phyloP scores from a whole-genome alignment of 352 stramenopile species.

The Blastocystis sp. region DNA sequence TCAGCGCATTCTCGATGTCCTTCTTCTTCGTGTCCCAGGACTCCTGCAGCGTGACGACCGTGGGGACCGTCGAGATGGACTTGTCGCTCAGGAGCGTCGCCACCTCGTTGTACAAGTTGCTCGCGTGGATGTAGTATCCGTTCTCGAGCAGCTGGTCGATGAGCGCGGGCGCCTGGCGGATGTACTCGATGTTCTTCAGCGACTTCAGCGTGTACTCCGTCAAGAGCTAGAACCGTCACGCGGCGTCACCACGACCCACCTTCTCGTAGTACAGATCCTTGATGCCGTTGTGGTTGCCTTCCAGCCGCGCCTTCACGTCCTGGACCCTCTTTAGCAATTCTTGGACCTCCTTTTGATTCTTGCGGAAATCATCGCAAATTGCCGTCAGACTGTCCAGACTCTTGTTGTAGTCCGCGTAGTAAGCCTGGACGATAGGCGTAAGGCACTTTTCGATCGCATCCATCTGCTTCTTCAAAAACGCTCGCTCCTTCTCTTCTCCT shows the following conservation, averaged over 20 bases:
- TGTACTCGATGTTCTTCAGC: conserved; percentile 72
- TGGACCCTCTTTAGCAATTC: conserved; percentile 17
- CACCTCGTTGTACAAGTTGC: conserved; percentile 67
- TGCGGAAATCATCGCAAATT: conserved; percentile 68
- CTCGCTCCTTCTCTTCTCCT: conserved; percentile 37
- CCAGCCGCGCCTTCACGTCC: conserved; percentile 24
- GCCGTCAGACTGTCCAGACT: conserved; percentile 37
- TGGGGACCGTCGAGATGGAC: conserved; percentile 27
- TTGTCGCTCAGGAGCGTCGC: conserved; percentile 38
- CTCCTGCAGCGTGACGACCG: conserved; percentile 24
- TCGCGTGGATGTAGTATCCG: conserved; percentile 33
- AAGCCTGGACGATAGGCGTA: conserved; percentile 47
- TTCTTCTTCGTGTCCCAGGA: conserved; percentile 65
- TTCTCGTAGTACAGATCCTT: conserved; percentile 65
- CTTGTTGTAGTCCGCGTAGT: conserved; percentile 69
- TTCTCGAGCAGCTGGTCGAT: conserved; percentile 35
- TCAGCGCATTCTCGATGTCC: conserved; percentile 61
- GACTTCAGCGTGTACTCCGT: conserved; percentile 65
- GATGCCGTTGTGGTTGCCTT: conserved; percentile 25
- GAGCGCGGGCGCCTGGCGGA: conserved; percentile 51
- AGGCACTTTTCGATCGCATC: conserved; percentile 58
- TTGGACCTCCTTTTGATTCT: conserved; percentile 64
- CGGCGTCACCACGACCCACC: background rate
- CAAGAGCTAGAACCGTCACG: conserved; percentile 14
- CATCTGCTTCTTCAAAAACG: conserved; percentile 63